phyloP scores from a whole-genome alignment of 257 asterid species.

The Solanum sejunctum region DNA sequence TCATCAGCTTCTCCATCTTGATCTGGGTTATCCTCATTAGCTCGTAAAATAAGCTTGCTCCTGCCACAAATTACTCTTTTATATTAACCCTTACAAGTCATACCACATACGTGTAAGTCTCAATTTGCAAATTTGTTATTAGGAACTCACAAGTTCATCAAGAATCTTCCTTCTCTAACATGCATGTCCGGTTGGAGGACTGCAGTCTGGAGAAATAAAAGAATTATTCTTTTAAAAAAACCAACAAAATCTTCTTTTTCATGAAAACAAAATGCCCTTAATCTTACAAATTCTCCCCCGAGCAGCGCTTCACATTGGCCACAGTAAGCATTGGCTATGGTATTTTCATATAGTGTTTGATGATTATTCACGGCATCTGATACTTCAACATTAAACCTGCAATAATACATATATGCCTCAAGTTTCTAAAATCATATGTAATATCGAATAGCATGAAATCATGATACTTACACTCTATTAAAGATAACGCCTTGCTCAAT shows the following conservation, averaged over 20 bases:
- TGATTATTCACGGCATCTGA: too few relatives aligned
- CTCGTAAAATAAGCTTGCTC: too few relatives aligned
- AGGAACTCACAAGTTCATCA: neutral
- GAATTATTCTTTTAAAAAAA: neutral
- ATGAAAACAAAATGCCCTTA: neutral
- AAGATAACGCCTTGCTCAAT: neutral
- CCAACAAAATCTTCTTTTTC: neutral
- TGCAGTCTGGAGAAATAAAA: neutral
- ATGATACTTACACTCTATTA: neutral
- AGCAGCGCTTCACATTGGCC: too few relatives aligned
- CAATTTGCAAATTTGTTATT: neutral
- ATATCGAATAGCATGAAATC: neutral
- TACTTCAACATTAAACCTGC: neutral
- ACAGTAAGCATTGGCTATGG: neutral
- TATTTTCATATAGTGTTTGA: neutral
- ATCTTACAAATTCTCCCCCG: neutral
- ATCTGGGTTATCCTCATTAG: too few relatives aligned
- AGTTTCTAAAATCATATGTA: neutral
- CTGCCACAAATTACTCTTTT: neutral
- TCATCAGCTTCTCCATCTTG: too few relatives aligned
- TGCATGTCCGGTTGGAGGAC: too few relatives aligned
- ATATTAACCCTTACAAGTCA: neutral
- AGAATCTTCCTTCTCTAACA: too few relatives aligned
- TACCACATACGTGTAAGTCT: neutral
- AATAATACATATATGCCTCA: neutral